phyloP scores from a whole-genome alignment of 495 filamentous ascomycete species.

The Immersiella caudata region DNA sequence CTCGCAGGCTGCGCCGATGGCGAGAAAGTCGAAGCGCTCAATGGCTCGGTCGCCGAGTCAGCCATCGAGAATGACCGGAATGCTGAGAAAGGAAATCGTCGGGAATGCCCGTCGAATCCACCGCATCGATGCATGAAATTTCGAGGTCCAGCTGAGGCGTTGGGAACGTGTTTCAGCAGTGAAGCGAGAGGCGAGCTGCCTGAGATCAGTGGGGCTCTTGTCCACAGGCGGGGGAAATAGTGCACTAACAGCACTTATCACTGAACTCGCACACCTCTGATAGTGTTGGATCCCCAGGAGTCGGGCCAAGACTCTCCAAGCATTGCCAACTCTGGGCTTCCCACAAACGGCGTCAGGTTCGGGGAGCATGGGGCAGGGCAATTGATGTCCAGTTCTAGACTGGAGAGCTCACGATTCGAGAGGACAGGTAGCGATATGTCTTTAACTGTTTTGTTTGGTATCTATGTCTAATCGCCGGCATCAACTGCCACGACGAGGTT shows the following conservation, averaged over 20 bases:
- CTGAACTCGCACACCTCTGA: not conserved
- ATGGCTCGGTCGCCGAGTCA: not conserved
- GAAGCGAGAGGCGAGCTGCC: not conserved
- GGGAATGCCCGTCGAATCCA: not conserved
- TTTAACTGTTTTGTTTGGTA: constrained; percentile 21
- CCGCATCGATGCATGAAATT: constrained; percentile 3
- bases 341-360: no score
- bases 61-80: no score
- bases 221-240: not conserved
- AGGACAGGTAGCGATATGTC: not conserved
- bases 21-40: not conserved
- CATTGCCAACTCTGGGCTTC: no score
- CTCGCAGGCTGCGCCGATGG: not conserved
- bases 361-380: no score
- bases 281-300: not conserved
- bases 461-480: constrained; percentile 22
- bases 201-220: not conserved
- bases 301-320: no score
- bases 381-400: no score
- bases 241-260: not conserved
- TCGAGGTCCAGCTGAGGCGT: constrained; percentile 2
- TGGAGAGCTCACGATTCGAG: not conserved
- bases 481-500: constrained; percentile 5
- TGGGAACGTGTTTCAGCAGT: not conserved
- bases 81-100: not conserved